phyloP scores from a whole-genome alignment of 345 rosid species.

The Salix suchowensis region DNA sequence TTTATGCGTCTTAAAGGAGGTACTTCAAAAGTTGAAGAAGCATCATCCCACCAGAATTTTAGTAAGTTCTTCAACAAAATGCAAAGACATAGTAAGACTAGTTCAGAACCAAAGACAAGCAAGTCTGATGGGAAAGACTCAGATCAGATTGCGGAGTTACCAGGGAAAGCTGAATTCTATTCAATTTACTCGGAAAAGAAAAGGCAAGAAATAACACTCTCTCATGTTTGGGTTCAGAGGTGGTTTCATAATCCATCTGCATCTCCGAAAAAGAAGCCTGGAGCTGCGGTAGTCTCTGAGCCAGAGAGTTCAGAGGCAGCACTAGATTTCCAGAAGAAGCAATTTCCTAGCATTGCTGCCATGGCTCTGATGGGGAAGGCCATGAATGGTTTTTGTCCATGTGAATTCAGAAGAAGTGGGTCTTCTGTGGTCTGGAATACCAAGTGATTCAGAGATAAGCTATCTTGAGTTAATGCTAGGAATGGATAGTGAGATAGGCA shows the following conservation, averaged over 20 bases:
- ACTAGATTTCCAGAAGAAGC: slow-evolving; percentile 38
- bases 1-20: slow-evolving; percentile 68
- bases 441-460: neutral
- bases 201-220: slow-evolving; percentile 27
- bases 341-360: slow-evolving; percentile 83
- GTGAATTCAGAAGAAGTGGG: slow-evolving; percentile 48
- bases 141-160: slow-evolving; percentile 16
- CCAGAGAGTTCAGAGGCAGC: slow-evolving; percentile 35
- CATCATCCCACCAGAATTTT: slow-evolving; percentile 36
- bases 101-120: slow-evolving; percentile 25
- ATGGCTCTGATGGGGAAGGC: slow-evolving; percentile 98
- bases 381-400: slow-evolving; percentile 53
- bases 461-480: slow-evolving; percentile 1
- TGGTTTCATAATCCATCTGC: slow-evolving; percentile 48
- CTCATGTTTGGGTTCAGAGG: slow-evolving; percentile 66
- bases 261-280: slow-evolving; percentile 20
- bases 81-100: slow-evolving; percentile 25
- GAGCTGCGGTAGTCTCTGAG: slow-evolving; percentile 28
- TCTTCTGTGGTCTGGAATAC: slow-evolving; percentile 65
- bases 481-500: neutral
- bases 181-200: slow-evolving; percentile 23
- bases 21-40: slow-evolving; percentile 34
- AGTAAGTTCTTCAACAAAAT: slow-evolving; percentile 32
- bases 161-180: slow-evolving; percentile 26
- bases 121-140: slow-evolving; percentile 28